Evolutionary conservation across 768 basidiomycete genomes (phyloP), one percentile per base, ranked within the genome.

Genomic region (Gloeophyllum trabeum): DNA sequence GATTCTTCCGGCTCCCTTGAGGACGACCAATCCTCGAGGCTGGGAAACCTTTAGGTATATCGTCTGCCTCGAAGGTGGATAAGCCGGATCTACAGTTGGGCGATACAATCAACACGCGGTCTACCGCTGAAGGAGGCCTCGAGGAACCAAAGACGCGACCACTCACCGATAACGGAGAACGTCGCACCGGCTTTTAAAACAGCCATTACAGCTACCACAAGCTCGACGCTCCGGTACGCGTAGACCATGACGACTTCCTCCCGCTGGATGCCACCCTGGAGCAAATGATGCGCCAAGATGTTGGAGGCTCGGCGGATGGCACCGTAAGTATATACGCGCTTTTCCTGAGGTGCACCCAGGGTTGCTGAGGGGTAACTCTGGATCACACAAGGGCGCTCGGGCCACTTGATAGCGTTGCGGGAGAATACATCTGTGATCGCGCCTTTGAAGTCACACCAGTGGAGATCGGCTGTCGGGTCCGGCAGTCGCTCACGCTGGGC

Each of bases 231-330:
- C 24, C 96, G 77, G 54, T 96, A 81, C 2, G 94, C 94, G 55
- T 98, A 99, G 16, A 99, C 84, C 82, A 94, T 97, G 41, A 98
- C 91, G 16, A 98, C 91, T 48, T 99, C 96, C 54, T 93, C 94
- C 24, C 89, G 70, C 59, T 92, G 72, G 3, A 99, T 65, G 4
- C 96, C 96, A 12, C 76, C 77, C 49, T 80, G 76, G 30, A 97
- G 65, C 46, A 99, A 74, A 52, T 93, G 78, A 54, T 97, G 93
- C 0, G 94, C 82, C 7, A 99, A 71, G 23, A 92, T 69, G 56
- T 98, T 98, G 1, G 84, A 79, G 14, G 93, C 91, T 36, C 70
- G 73, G 35, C 86, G 77, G 51, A 98, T 90, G 44, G 79, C 71
- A 24, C 68, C 65, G 54, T 99, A 99, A 0, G 86, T 78, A 62